These are phyloP conservation scores for Aspergillus sclerotiicarbonarius DNA, from an alignment of 495 filamentous ascomycete genomes.

Conservation along the genomic window DNA sequence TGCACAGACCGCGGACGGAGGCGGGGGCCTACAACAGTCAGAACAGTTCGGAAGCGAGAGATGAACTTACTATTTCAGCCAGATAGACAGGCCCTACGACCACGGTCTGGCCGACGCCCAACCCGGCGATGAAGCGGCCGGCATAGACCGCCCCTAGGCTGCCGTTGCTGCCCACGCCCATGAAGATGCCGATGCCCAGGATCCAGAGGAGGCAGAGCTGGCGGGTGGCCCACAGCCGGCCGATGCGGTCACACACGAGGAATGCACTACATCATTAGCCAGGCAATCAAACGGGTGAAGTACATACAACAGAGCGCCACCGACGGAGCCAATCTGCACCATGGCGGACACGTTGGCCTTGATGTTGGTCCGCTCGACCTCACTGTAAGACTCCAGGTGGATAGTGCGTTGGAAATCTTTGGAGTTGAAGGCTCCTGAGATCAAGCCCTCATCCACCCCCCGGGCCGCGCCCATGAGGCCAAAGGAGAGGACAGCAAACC, in stretches of 20 bases:
- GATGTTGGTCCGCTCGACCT: conserved; percentile 56
- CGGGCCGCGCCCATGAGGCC: conserved; percentile 67
- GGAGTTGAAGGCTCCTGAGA: conserved; percentile 63
- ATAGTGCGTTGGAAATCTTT: conserved; percentile 60
- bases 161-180: conserved; percentile 60
- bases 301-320: conserved; percentile 58
- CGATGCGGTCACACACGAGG: conserved; percentile 64
- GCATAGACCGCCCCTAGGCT: conserved; percentile 63
- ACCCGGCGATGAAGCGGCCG: conserved; percentile 64
- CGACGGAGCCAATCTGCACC: conserved; percentile 69
- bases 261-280: conserved; percentile 46
- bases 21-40: conserved; percentile 44
- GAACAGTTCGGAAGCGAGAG: not conserved
- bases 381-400: conserved; percentile 51
- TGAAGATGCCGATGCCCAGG: conserved; percentile 65
- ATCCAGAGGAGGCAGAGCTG: conserved; percentile 66
- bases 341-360: conserved; percentile 69
- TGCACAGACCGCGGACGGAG: conserved; percentile 64
- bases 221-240: conserved; percentile 67
- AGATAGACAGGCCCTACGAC: conserved; percentile 60
- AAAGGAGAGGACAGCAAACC: conserved; percentile 65
- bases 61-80: conserved; percentile 45
- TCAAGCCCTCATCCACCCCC: conserved; percentile 69
- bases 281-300: not conserved
- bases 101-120: conserved; percentile 66